Base-by-base conservation (phyloP, 768 basidiomycete species). In the Paxillus ammoniavirescens region DNA sequence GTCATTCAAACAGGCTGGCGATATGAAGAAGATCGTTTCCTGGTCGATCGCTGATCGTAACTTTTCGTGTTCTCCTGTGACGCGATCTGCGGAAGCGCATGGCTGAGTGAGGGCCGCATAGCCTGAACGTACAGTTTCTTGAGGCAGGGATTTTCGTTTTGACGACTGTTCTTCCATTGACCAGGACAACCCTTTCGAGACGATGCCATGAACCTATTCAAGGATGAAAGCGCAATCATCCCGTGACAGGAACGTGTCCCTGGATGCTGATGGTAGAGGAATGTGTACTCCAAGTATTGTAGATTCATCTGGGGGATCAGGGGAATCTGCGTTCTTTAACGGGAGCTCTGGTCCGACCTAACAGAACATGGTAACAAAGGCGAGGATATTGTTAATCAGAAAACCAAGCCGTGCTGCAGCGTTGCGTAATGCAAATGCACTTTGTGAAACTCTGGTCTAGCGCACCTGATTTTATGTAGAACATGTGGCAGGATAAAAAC, bases 1-100 rank as follows among this genome's bases (percentile, higher is more conserved):
- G 37, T 52, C 61, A 65, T 61, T 36, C 12, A 50, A 58, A 47
- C 17, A 56, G 17, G 46, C 54, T 65, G 50, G 30, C 65, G 66
- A 66, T 61, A 68, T 63, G 61, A 66, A 65, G 53, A 47, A 14
- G 53, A 60, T 61, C 58, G 52, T 53, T 56, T 57, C 54, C 59
- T 54, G 57, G 59, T 56, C 58, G 65, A 65, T 66, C 63, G 58
- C 42, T 48, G 65, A 66, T 67, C 63, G 40, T 47, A 50, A 46
- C 42, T 44, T 47, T 21, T 21, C 21, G 21, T 53, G 44, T 57
- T 47, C 30, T 49, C 36, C 31, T n/a, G 38, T 42, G 47, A 60
- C 45, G 21, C 23, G 35, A 23, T 45, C 42, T 33, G 35, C 8
- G 30, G 26, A 30, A 54, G 41, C 42, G 18, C 17, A 26, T 14